Conservation (phyloP, 805 yeast genomes). For the Kodamaea sagamina region DNA sequence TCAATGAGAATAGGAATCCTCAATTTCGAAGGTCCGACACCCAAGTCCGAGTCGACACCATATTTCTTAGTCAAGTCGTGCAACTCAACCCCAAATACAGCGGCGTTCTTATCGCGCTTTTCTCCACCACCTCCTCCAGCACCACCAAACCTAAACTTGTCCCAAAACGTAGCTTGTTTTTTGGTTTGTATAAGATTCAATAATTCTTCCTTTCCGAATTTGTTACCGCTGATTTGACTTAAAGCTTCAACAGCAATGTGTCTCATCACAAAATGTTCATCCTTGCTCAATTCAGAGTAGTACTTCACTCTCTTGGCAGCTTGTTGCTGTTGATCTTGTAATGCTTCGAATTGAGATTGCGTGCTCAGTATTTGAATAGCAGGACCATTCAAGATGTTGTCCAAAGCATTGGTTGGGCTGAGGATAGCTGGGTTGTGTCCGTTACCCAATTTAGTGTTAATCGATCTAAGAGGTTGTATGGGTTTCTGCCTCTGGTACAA, state of each 20-base stretch:
- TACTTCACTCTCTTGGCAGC: conserved; percentile 40
- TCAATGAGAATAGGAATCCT: conserved; percentile 85
- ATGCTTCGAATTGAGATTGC: conserved; percentile 1
- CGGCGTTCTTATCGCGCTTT: conserved; percentile 28
- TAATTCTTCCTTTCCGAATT: conserved; percentile 37
- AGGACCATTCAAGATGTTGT: conserved; percentile 14
- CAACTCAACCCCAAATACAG: conserved; percentile 78
- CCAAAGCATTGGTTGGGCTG: conserved; percentile 16
- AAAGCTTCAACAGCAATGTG: conserved; percentile 60
- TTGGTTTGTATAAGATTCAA: conserved; percentile 43
- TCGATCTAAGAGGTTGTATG: conserved; percentile 25
- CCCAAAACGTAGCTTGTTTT: conserved; percentile 54
- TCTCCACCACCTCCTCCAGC: conserved; percentile 18
- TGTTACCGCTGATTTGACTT: conserved; percentile 30
- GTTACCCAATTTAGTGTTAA: conserved; percentile 13
- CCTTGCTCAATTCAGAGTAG: conserved; percentile 62
- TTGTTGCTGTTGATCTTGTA: background rate
- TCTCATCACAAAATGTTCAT: conserved; percentile 59
- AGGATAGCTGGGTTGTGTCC: conserved; percentile 10
- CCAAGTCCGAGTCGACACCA: conserved; percentile 83
- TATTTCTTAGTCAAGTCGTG: conserved; percentile 64
- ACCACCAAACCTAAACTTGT: conserved; percentile 46
- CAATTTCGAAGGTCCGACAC: conserved; percentile 78
- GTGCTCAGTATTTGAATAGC: background rate
- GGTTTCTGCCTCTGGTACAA: conserved; percentile 38